Evolutionary conservation across 2,329 filamentous ascomycete species (phyloP).

Genomic region (Whalleya microplaca): DNA sequence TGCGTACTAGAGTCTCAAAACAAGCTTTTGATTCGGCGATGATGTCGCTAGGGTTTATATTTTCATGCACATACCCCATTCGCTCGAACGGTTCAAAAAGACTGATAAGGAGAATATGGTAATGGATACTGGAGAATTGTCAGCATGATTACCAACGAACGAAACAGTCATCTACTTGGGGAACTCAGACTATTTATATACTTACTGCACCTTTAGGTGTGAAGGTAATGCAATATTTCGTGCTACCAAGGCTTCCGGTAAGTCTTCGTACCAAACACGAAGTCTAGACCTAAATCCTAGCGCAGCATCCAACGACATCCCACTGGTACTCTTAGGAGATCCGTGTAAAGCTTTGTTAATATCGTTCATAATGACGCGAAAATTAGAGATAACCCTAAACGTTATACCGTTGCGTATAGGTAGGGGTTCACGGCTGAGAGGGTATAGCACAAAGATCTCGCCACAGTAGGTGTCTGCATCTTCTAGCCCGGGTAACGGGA

Average conservation of each 20-base stretch:
- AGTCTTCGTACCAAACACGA: slow-evolving; percentile 33
- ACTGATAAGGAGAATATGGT: slow-evolving; percentile 40
- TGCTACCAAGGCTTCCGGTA: slow-evolving; percentile 35
- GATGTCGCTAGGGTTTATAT: slow-evolving; percentile 15
- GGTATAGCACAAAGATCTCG: slow-evolving; percentile 44
- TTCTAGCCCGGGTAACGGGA: slow-evolving; percentile 35
- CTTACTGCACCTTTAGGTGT: slow-evolving; percentile 44
- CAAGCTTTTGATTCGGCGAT: slow-evolving; percentile 26
- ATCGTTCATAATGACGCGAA: slow-evolving; percentile 42
- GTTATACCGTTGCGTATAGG: slow-evolving; percentile 33
- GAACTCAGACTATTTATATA: not conserved
- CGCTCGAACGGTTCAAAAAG: slow-evolving; percentile 35
- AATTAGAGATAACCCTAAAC: slow-evolving; percentile 33
- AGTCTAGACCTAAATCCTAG: slow-evolving; percentile 26
- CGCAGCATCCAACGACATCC: slow-evolving; percentile 25
- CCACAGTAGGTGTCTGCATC: slow-evolving; percentile 37
- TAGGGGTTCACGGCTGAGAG: slow-evolving; percentile 26
- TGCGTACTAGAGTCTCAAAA: slow-evolving; percentile 34
- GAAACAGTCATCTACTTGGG: too few relatives aligned
- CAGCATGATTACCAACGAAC: not conserved
- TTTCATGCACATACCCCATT: slow-evolving; percentile 11
- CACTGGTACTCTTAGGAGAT: slow-evolving; percentile 5
- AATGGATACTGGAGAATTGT: slow-evolving; percentile 37
- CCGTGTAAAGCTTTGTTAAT: slow-evolving; percentile 23
- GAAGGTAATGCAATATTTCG: slow-evolving; percentile 38